Base-by-base conservation (phyloP, 1,139 yeast species). In the Blastobotrys raffinosifermentans region DNA sequence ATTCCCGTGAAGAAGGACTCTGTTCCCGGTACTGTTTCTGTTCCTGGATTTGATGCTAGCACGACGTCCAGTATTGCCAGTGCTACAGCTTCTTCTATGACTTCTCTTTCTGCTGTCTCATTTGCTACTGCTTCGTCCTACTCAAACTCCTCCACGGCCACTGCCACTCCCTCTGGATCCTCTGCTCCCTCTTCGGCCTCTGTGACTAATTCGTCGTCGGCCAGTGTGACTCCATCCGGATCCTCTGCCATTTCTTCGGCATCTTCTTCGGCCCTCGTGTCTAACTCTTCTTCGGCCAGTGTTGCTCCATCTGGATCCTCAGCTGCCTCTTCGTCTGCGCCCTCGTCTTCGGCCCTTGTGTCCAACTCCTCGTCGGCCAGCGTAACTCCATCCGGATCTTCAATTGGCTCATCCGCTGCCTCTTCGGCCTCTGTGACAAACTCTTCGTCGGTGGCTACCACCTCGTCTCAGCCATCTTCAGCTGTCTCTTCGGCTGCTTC, bases 1-100 rank as follows among this genome's bases (percentile, higher is more conserved):
- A 37, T 50, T 29, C 39, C 38, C 21, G 43, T 38, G 13, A 44
- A 46, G 38, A 37, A 33, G 9, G 27, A 19, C 19, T 27, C 29
- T 11, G 35, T 43, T 30, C 51, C 48, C 4, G 40, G 43, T 18
- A 45, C 47, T n/a, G 27, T 13, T 9, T 23, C 38, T 3, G 45
- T 45, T 9, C 44, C 44, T 3, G 32, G 32, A 6, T 8, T 8
- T 14, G 7, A 16, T 20, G 16, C 17, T 17, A 19, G 25, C 19
- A 19, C 26, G 7, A 20, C 26, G 19, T 19, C 22, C 15, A 11
- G 17, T 14, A 14, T 7, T 11, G 8, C n/a, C 16, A 19, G 15
- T 30, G 25, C 22, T 18, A 16, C 22, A 16, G 14, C 16, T 14
- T 7, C 32, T n/a, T 14, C 22, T 19, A 19, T 4, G 6, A 6